Conservation (phyloP, 768 basidiomycete genomes). For the Exidia glandulosa region DNA sequence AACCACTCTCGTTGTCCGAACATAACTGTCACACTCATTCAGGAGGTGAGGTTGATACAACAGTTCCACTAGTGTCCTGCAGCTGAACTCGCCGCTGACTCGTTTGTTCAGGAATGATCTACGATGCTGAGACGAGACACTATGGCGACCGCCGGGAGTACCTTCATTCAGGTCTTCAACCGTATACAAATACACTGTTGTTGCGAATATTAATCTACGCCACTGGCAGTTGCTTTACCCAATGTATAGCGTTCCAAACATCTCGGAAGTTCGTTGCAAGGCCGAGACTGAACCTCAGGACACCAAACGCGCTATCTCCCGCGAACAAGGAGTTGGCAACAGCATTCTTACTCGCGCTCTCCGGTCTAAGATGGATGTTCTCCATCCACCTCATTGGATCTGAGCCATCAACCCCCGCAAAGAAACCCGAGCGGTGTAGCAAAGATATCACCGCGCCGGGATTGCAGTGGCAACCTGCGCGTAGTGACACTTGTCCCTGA, state of each 20-base stretch:
- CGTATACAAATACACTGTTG: too few relatives aligned
- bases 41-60: too few relatives aligned
- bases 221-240: too few relatives aligned
- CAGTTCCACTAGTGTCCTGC: too few relatives aligned
- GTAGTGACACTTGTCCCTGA: conserved; percentile 12
- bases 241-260: conserved; percentile 30
- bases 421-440: conserved; percentile 56
- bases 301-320: background rate
- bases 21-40: too few relatives aligned
- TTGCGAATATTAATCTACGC: too few relatives aligned
- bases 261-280: conserved; percentile 72
- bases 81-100: too few relatives aligned
- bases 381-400: conserved; percentile 27
- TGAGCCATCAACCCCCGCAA: conserved; percentile 33
- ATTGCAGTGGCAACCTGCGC: conserved; percentile 84
- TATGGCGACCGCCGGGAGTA: too few relatives aligned
- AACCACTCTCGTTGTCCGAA: too few relatives aligned
- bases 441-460: conserved; percentile 71
- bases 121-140: too few relatives aligned
- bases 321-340: background rate
- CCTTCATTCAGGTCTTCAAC: too few relatives aligned
- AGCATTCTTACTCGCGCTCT: background rate
- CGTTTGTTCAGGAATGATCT: too few relatives aligned
- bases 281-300: conserved; percentile 43
- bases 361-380: background rate